Evolutionary conservation across 2,329 filamentous ascomycete genomes (phyloP), one percentile per base, ranked within the genome.

Genomic region (Ophiostoma sp.): DNA sequence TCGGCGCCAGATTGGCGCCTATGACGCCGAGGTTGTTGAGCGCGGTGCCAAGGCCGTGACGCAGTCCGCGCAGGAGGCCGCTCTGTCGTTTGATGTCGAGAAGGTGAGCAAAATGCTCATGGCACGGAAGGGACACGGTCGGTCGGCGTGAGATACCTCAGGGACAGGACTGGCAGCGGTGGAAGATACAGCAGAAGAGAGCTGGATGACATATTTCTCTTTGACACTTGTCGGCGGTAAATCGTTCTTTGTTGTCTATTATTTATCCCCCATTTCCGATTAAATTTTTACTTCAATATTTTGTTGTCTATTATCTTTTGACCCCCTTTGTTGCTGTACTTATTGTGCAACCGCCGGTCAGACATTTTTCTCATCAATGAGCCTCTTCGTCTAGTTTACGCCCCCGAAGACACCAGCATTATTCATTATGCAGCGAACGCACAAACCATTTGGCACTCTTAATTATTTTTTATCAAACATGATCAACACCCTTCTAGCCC

Each of bases 11-110:
- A 75, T 83, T 36, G 70, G 72, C 28, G 77, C 76, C 0, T 83
- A 82, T 31, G 78, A 81, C 33, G 78, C 75, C 0, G 80, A 82
- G 36, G 77, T 83, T 68, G 73, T 82, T 12, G 76, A 77, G 59
- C 75, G 82, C 31, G 82, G 82, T 1, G 77, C 75, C 8, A 78
- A 77, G 15, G 82, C 82, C 0, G 81, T 83, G 39, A 74, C 75
- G 19, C 79, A 83, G 74, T 79, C 81, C 1, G 72, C 82, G 8
- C 74, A 78, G 22, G 81, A 82, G 72, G 80, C 79, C 0, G 77
- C 80, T 59, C 76, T 79, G 36, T 77, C 80, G 4, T 77, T 82
- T 31, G 77, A 81, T 59, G 50, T 76, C 9, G 75, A 78, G 8
- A 79, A 73, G 4, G 75, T 81, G 8, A 68, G 75, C 59, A 77